Conservation (phyloP, 192 early-diverging fungal genomes). For the Backusella tuberculispora region DNA sequence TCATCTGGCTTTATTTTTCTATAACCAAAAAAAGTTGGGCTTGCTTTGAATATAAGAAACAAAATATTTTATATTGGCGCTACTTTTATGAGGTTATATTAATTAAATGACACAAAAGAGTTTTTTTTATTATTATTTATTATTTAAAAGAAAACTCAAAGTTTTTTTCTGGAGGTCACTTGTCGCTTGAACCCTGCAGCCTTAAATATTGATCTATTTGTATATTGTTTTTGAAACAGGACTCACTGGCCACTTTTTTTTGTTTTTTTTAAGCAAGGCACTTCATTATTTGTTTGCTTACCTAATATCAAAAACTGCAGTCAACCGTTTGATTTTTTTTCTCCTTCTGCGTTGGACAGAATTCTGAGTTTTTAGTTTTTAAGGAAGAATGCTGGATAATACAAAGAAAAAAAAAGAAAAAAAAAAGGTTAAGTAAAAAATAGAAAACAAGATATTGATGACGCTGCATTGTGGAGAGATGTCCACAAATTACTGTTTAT, state of each 20-base stretch:
- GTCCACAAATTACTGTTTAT: background rate
- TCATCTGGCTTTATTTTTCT: background rate
- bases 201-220: background rate
- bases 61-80: background rate
- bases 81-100: background rate
- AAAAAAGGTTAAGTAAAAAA: background rate
- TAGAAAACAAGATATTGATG: background rate
- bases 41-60: background rate
- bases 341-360: background rate
- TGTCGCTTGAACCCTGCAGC: slow-evolving; percentile 7
- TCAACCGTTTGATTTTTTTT: background rate
- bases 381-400: background rate
- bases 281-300: slow-evolving; percentile 10
- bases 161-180: background rate
- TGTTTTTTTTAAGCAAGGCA: background rate
- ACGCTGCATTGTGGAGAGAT: background rate
- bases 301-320: background rate
- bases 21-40: slow-evolving; percentile 5
- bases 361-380: slow-evolving; percentile 11
- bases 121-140: background rate
- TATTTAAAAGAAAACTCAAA: background rate
- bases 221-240: slow-evolving; percentile 5
- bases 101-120: background rate
- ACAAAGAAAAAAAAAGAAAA: background rate
- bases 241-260: background rate